Percentiles rank a stretch among this genome's conserved stretches.
phyloP scores from a whole-genome alignment of 345 rosid genomes.

The Eucalyptus shirleyi region DNA sequence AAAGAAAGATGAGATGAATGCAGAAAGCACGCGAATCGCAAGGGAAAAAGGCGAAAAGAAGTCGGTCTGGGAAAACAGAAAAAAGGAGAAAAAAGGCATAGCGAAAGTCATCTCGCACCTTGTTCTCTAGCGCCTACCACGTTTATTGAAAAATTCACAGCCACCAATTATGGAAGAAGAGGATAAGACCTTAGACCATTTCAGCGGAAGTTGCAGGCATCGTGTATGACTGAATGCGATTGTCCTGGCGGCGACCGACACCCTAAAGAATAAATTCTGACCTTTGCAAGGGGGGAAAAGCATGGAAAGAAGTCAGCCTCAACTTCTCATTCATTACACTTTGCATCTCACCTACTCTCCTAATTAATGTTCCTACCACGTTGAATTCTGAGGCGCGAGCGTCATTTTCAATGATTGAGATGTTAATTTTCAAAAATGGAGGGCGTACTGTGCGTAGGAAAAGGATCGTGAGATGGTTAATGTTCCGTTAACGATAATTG shows the following conservation, averaged over 20 bases:
- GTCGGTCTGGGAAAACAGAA: background rate
- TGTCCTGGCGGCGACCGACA: background rate
- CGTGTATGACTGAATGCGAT: background rate
- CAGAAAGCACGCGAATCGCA: background rate
- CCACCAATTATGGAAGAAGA: too few relatives aligned
- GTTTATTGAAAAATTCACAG: too few relatives aligned
- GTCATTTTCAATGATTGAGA: background rate
- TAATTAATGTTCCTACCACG: background rate
- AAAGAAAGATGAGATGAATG: background rate
- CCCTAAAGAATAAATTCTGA: background rate
- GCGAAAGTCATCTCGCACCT: background rate
- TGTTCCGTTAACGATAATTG: background rate
- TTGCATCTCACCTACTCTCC: background rate
- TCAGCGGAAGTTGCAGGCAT: background rate
- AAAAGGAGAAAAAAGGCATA: too few relatives aligned
- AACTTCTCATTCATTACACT: background rate
- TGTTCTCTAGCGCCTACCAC: background rate
- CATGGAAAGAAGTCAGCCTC: background rate
- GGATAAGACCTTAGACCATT: too few relatives aligned
- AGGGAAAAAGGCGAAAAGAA: background rate
- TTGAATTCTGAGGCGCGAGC: background rate
- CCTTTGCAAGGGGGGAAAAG: background rate
- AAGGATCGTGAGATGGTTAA: background rate
- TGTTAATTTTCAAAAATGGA: background rate
- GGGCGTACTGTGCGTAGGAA: background rate